These are phyloP conservation scores for Ceratobasidium sp. DNA, from an alignment of 1,284 basidiomycete genomes.

Conservation along the genomic window DNA sequence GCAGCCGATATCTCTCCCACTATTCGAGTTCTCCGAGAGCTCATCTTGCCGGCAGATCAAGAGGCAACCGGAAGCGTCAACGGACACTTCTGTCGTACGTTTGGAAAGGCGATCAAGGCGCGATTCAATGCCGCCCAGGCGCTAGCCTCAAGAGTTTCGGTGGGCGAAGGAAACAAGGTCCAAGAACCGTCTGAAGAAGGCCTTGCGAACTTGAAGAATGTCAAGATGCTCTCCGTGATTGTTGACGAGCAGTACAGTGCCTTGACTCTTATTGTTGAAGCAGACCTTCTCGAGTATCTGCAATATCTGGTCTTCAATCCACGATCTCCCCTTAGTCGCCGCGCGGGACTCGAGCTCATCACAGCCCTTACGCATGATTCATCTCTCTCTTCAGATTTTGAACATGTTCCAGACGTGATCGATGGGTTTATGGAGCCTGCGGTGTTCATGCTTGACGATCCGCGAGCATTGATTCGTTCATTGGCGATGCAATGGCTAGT, in stretches of 20 bases:
- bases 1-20: slow-evolving; percentile 18
- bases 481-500: slow-evolving; percentile 30
- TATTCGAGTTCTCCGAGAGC: slow-evolving; percentile 30
- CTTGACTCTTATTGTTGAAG: slow-evolving; percentile 9
- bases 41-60: slow-evolving; percentile 19
- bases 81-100: slow-evolving; percentile 7
- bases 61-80: slow-evolving; percentile 24
- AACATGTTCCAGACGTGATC: slow-evolving; percentile 29
- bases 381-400: slow-evolving; percentile 12
- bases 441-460: slow-evolving; percentile 4
- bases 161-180: neutral
- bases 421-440: slow-evolving; percentile 1
- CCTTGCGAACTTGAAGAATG: slow-evolving; percentile 36
- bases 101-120: slow-evolving; percentile 6
- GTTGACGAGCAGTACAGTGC: slow-evolving; percentile 34
- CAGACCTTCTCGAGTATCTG: slow-evolving; percentile 21
- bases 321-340: slow-evolving; percentile 30
- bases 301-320: slow-evolving; percentile 20
- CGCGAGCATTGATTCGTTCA: slow-evolving; percentile 19
- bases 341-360: slow-evolving; percentile 35
- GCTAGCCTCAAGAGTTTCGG: slow-evolving; percentile 2
- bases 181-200: slow-evolving; percentile 31
- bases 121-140: slow-evolving; percentile 28
- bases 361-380: slow-evolving; percentile 9
- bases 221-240: slow-evolving; percentile 10